Evolutionary conservation across 2,329 filamentous ascomycete genomes (phyloP), one percentile per base, ranked within the genome.

Genomic region (Aspergillus fumigatiaffinis): DNA sequence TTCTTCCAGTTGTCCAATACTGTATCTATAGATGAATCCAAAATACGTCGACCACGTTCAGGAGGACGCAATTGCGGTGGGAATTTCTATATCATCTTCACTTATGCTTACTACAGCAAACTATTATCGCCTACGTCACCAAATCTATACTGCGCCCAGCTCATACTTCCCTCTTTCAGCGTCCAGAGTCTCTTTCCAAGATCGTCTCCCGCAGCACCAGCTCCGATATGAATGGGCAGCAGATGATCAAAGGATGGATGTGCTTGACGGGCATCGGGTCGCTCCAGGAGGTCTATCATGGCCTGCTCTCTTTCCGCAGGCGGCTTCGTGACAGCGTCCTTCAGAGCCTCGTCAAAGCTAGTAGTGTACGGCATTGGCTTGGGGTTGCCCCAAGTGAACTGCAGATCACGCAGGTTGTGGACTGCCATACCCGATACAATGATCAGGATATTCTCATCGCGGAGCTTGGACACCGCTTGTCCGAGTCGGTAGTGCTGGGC

Each of bases 351-450:
- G 61, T 93, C 84, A 64, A 91, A 92, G 52, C 80, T 83, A 38
- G 80, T 77, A 1, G 82, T 74, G 65, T 87, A 87, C 10, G 84
- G 81, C 64, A 85, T 60, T 0, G 83, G 80, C 9, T 64, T 65
- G 10, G 76, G 72, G 49, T 78, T 72, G 7, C 77, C 78, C 62
- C 77, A 76, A 14, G 75, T 71, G 64, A 77, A 76, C 20, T 74
- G 74, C 63, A 84, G 52, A 61, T 89, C 84, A 1, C 83, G 78
- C 38, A 89, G 75, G 63, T 90, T 90, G 65, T 90, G 87, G 23
- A 89, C 88, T 0, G 87, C 87, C 87, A 91, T 91, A 10, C 89
- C 89, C 0, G 87, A 87, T 25, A 83, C 84, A 49, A 92, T 83
- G 58, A 92, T 85, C 51, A 88, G 78, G 52, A 91, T 80, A 20